These are phyloP conservation scores for Aspergillus tubingensis DNA, from an alignment of 2,329 filamentous ascomycete species.

Conservation along the genomic window DNA sequence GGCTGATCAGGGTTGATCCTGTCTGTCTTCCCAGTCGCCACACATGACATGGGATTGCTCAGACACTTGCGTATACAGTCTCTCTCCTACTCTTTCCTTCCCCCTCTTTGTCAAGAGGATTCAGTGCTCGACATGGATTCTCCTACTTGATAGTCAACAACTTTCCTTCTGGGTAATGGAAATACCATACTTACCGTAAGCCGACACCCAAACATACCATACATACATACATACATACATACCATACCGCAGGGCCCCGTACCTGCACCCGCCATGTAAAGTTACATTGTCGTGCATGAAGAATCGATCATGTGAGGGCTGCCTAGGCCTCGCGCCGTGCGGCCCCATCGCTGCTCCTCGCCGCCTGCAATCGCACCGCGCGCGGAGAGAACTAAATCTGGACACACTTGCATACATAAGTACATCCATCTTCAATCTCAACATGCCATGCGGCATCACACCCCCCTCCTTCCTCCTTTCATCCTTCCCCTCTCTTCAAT, in stretches of 20 bases:
- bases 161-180: not conserved
- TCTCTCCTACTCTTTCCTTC: no score
- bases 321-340: conserved; percentile 7
- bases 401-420: conserved; percentile 2
- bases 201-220: not conserved
- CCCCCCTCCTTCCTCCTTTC: not conserved
- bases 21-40: no score
- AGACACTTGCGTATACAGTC: no score
- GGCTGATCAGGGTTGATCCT: not conserved
- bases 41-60: no score
- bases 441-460: not conserved
- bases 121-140: not conserved
- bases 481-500: not conserved
- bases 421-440: not conserved
- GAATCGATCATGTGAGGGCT: conserved; percentile 37
- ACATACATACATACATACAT: not conserved
- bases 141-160: not conserved
- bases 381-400: conserved; percentile 5
- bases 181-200: not conserved
- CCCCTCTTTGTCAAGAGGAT: no score
- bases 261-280: conserved; percentile 18
- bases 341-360: not conserved
- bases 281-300: conserved; percentile 37
- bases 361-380: conserved; percentile 4
- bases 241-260: not conserved